Conservation (phyloP, 768 basidiomycete genomes). For the Mycena leptocephala region DNA sequence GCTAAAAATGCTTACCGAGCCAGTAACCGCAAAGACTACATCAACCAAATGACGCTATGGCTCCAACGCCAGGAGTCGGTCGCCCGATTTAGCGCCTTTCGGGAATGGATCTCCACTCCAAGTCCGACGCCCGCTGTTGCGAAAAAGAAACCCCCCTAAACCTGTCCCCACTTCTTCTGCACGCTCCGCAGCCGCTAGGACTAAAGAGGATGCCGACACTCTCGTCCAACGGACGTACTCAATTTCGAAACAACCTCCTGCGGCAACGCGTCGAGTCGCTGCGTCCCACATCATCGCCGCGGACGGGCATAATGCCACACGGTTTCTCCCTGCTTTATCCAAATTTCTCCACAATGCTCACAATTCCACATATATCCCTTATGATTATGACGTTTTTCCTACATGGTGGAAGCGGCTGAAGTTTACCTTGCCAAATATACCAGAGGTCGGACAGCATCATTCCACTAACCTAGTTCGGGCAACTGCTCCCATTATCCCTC, state of each 20-base stretch:
- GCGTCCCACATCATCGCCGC: not conserved
- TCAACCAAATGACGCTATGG: slow-evolving; percentile 55
- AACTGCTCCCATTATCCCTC: not conserved
- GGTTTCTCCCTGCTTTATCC: not conserved
- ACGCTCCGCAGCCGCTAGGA: too few species aligned
- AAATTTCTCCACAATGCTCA: not conserved
- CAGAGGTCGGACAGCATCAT: not conserved
- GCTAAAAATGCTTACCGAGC: slow-evolving; percentile 50
- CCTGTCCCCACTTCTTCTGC: too few species aligned
- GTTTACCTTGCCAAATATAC: not conserved
- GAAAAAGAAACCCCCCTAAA: too few species aligned
- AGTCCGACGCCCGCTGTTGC: too few species aligned
- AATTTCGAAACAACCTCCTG: not conserved
- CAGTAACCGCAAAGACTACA: slow-evolving; percentile 43
- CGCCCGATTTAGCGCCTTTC: not conserved
- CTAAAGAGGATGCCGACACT: not conserved
- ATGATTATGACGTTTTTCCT: not conserved
- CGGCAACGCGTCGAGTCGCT: not conserved
- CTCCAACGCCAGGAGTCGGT: slow-evolving; percentile 48
- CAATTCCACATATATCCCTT: not conserved
- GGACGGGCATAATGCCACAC: not conserved
- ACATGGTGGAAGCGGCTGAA: not conserved
- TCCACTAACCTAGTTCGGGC: not conserved
- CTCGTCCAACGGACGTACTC: not conserved
- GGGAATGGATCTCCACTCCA: not conserved